These are phyloP conservation scores for Usnea hakonensis DNA, from an alignment of 495 filamentous ascomycete genomes.

Conservation along the genomic window DNA sequence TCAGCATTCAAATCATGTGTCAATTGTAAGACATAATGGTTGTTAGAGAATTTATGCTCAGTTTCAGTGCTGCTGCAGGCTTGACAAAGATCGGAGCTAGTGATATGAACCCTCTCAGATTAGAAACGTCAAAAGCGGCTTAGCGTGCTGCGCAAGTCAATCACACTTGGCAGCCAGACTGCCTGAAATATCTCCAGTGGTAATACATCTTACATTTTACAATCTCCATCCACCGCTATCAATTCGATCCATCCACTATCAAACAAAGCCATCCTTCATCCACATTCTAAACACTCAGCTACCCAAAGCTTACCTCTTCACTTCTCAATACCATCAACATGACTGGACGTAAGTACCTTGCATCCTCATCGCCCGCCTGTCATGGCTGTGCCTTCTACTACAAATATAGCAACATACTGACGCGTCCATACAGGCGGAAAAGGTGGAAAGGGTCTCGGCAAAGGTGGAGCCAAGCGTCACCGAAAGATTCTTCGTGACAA, in stretches of 20 bases:
- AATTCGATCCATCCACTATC: conserved; percentile 13
- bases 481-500: conserved; percentile 99
- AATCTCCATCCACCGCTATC: conserved; percentile 29
- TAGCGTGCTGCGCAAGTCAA: conserved; percentile 19
- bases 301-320: conserved; percentile 29
- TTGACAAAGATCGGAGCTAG: conserved; percentile 5
- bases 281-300: conserved; percentile 31
- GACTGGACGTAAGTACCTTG: conserved; percentile 58
- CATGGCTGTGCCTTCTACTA: conserved; percentile 8
- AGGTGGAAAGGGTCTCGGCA: conserved; percentile 98
- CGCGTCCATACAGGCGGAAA: conserved; percentile 64
- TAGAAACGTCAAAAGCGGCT: conserved; percentile 5
- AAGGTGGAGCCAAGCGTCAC: conserved; percentile 85
- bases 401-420: conserved; percentile 35
- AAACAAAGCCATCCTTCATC: conserved; percentile 30
- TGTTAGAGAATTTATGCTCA: neutral
- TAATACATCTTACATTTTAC: conserved; percentile 44
- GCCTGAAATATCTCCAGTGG: conserved; percentile 42
- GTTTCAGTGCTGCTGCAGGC: neutral
- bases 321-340: conserved; percentile 44
- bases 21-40: neutral
- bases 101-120: conserved; percentile 18
- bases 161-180: conserved; percentile 11
- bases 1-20: neutral
- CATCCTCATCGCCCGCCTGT: conserved; percentile 20